phyloP scores from a whole-genome alignment of 371 early-diverging fungal species.

The Funneliformis caledonium region DNA sequence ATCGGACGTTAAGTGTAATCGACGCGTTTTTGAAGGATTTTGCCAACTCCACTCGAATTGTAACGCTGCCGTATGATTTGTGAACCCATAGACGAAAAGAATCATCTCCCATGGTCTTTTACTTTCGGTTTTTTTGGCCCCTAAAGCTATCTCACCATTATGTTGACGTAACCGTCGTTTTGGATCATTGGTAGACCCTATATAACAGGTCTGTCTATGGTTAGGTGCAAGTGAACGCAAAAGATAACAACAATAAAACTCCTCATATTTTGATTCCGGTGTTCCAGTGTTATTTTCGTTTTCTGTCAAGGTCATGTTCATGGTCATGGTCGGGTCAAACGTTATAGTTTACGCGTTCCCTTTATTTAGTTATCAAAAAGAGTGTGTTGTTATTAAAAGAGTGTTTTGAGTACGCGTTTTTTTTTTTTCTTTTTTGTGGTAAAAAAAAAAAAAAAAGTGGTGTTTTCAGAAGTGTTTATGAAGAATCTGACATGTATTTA shows the following conservation, averaged over 20 bases:
- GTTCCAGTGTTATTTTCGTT: background rate
- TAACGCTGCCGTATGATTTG: slow-evolving; percentile 57
- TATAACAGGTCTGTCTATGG: slow-evolving; percentile 1
- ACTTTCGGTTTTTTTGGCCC: slow-evolving; percentile 62
- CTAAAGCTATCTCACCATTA: slow-evolving; percentile 64
- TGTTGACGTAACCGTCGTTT: slow-evolving; percentile 63
- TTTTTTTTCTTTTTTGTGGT: no score
- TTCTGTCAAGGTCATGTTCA: background rate
- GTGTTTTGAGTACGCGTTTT: no score
- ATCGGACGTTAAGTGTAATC: slow-evolving; percentile 42
- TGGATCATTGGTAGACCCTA: slow-evolving; percentile 71
- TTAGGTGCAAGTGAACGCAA: background rate
- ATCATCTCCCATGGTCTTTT: slow-evolving; percentile 65
- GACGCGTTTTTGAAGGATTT: slow-evolving; percentile 60
- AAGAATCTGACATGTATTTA: no score
- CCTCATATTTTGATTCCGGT: background rate
- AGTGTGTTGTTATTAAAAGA: no score
- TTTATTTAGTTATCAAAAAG: no score
- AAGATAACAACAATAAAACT: slow-evolving; percentile 32
- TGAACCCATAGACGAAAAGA: slow-evolving; percentile 64
- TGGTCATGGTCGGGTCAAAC: no score
- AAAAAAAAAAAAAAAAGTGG: no score
- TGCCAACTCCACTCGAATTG: slow-evolving; percentile 79
- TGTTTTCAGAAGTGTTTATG: no score
- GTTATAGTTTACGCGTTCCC: no score